These are phyloP conservation scores for Fusarium tuaranense DNA, from an alignment of 2,329 filamentous ascomycete species.

Conservation along the genomic window DNA sequence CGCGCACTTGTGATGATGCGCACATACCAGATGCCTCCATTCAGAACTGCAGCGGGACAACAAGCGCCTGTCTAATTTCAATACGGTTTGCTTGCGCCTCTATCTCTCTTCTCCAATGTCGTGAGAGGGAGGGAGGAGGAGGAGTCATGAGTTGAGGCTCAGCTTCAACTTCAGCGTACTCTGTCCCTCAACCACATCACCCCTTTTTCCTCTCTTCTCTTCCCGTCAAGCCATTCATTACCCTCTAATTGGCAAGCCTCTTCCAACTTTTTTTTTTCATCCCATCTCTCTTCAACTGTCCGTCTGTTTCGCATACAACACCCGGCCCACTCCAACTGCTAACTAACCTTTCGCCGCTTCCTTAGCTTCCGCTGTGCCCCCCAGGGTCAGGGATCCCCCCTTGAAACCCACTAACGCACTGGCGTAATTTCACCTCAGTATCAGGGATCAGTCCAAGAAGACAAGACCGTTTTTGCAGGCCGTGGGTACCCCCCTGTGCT, in stretches of 20 bases:
- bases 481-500: constrained; percentile 8
- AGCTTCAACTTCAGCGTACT: neutral
- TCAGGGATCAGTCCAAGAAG: constrained; percentile 53
- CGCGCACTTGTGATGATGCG: constrained; percentile 27
- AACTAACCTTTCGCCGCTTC: constrained; percentile 37
- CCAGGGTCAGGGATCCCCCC: constrained; percentile 52
- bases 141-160: neutral
- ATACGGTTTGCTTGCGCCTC: constrained; percentile 26
- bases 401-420: constrained; percentile 66
- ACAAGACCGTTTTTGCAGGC: constrained; percentile 32
- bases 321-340: constrained; percentile 12
- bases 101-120: neutral
- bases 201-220: neutral
- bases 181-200: neutral
- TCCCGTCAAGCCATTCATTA: neutral
- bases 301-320: constrained; percentile 26
- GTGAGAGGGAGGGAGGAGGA: neutral
- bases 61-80: constrained; percentile 36
- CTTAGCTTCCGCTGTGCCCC: constrained; percentile 38
- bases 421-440: constrained; percentile 62
- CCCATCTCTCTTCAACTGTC: neutral
- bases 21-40: constrained; percentile 36
- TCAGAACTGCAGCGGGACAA: constrained; percentile 28
- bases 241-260: neutral
- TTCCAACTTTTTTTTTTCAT: neutral